Conservation (phyloP, 1,284 basidiomycete species). For the Pascua guehoae region DNA sequence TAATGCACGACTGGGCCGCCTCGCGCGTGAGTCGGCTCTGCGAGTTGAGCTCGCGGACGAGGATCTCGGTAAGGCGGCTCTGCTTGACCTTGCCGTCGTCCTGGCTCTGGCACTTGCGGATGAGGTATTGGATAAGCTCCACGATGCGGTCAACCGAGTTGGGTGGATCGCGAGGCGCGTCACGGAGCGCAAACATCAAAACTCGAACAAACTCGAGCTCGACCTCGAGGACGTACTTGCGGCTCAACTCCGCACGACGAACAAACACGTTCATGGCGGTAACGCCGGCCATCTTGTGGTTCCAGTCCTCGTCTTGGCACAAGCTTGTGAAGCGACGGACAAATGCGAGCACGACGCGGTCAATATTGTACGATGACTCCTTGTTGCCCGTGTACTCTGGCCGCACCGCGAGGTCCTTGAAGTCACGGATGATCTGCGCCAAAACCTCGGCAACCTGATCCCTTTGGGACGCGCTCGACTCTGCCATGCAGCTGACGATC, state of each 20-base stretch:
- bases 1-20: conserved; percentile 78
- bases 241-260: conserved; percentile 64
- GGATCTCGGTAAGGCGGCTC: conserved; percentile 68
- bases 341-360: conserved; percentile 66
- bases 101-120: conserved; percentile 64
- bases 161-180: conserved; percentile 87
- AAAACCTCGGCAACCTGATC: conserved; percentile 62
- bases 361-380: conserved; percentile 56
- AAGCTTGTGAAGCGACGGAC: conserved; percentile 74
- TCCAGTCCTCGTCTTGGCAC: conserved; percentile 86
- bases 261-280: conserved; percentile 76
- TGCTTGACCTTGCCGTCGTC: conserved; percentile 45
- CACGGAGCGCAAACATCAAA: conserved; percentile 89
- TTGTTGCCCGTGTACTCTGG: conserved; percentile 46
- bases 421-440: conserved; percentile 62
- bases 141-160: conserved; percentile 75
- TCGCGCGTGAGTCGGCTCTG: conserved; percentile 81
- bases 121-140: conserved; percentile 71
- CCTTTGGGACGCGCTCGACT: conserved; percentile 61
- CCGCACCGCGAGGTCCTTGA: conserved; percentile 58
- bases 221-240: conserved; percentile 80
- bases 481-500: conserved; percentile 74
- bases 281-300: conserved; percentile 80
- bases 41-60: conserved; percentile 86
- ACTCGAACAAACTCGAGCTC: conserved; percentile 89